phyloP scores from a whole-genome alignment of 2,329 filamentous ascomycete species.

The Tolypocladium guangdongense region DNA sequence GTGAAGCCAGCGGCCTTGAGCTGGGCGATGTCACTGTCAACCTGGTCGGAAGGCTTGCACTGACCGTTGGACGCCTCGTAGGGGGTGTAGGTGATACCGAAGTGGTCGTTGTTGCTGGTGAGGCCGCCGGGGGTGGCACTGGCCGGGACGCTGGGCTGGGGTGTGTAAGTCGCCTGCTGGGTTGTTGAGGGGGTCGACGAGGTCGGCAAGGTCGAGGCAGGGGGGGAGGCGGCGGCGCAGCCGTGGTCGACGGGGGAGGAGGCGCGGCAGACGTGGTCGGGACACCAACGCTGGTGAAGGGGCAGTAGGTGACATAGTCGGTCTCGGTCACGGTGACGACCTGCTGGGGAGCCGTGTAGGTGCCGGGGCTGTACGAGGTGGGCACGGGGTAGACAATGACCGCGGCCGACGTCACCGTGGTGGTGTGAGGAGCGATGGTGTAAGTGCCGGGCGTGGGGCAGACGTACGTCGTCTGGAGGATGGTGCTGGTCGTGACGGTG shows the following conservation, averaged over 20 bases:
- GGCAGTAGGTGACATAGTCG: conserved; percentile 59
- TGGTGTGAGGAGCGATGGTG: conserved; percentile 61
- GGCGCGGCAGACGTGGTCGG: conserved; percentile 20
- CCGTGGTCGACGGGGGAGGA: conserved; percentile 13
- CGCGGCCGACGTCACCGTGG: conserved; percentile 41
- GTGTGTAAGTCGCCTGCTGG: conserved; percentile 4
- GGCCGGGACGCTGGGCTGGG: conserved; percentile 9
- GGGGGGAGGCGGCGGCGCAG: conserved; percentile 9
- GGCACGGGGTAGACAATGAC: conserved; percentile 55
- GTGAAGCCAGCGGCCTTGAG: conserved; percentile 59
- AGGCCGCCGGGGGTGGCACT: conserved; percentile 18
- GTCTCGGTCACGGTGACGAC: conserved; percentile 60
- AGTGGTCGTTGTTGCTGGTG: conserved; percentile 41
- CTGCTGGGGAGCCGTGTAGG: conserved; percentile 58
- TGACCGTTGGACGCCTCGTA: conserved; percentile 45
- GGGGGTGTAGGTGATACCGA: conserved; percentile 72
- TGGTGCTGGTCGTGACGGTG: conserved; percentile 52
- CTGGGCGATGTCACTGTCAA: conserved; percentile 47
- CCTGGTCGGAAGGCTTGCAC: conserved; percentile 54
- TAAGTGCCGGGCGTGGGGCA: conserved; percentile 67
- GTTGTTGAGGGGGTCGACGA: conserved; percentile 3
- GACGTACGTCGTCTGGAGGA: conserved; percentile 59
- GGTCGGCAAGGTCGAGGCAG: background rate
- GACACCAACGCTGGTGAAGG: conserved; percentile 40
- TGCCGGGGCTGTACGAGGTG: conserved; percentile 55